phyloP scores from a whole-genome alignment of 257 asterid genomes.

The Fraxinus excelsior region DNA sequence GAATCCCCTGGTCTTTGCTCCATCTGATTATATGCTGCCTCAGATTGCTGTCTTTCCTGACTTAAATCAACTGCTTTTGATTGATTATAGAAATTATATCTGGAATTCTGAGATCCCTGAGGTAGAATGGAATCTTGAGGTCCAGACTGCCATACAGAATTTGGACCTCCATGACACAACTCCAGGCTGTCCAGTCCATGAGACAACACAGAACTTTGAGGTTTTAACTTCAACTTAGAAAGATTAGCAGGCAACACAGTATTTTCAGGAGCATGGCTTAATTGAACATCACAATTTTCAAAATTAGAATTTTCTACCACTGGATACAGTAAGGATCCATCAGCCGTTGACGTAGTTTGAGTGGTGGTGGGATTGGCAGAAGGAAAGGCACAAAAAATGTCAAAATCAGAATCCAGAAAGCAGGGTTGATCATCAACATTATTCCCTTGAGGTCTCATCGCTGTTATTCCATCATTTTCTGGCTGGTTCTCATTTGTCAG shows the following conservation, averaged over 20 bases:
- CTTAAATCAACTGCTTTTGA: slow-evolving; percentile 23
- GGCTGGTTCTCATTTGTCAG: slow-evolving; percentile 33
- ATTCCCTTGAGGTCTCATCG: background rate
- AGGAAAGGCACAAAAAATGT: slow-evolving; percentile 31
- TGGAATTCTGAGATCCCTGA: slow-evolving; percentile 19
- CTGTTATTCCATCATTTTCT: slow-evolving; percentile 10
- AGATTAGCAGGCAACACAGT: slow-evolving; percentile 29
- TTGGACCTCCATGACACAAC: background rate
- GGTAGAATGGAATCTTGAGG: background rate
- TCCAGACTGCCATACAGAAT: background rate
- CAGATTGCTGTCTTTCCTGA: slow-evolving; percentile 20
- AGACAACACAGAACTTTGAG: slow-evolving; percentile 26
- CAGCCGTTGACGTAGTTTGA: slow-evolving; percentile 12
- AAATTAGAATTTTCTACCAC: slow-evolving; percentile 32
- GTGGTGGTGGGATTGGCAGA: slow-evolving; percentile 33
- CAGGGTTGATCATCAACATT: background rate
- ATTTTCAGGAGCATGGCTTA: slow-evolving; percentile 28
- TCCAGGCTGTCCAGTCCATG: background rate
- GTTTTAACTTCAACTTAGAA: slow-evolving; percentile 23
- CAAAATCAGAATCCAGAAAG: slow-evolving; percentile 2
- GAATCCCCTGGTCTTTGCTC: slow-evolving; percentile 29
- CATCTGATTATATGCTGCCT: slow-evolving; percentile 23
- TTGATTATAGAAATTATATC: slow-evolving; percentile 25
- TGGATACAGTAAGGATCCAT: slow-evolving; percentile 31
- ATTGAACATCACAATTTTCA: slow-evolving; percentile 33